A percentile compares a stretch with the other conserved stretches of the same genome.
Evolutionary conservation across 805 yeast genomes (phyloP).

Genomic region (Yarrowia sp.): DNA sequence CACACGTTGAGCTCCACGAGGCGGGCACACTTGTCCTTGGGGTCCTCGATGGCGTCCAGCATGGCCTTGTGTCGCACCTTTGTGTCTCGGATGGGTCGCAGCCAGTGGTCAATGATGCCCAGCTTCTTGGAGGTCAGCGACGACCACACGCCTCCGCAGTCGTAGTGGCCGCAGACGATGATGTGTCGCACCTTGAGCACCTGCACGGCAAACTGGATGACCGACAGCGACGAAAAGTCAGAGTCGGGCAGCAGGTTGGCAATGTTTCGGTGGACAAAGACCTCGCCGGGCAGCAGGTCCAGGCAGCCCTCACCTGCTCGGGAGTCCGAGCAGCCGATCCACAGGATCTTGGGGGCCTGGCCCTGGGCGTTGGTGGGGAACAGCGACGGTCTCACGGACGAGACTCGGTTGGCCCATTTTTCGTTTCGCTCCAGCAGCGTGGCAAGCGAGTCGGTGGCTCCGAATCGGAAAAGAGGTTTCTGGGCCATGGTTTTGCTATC

Average conservation of each 20-base stretch:
- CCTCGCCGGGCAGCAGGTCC: slow-evolving; percentile 86
- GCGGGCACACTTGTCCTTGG: slow-evolving; percentile 62
- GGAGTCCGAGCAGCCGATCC: slow-evolving; percentile 95
- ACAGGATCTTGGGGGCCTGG: slow-evolving; percentile 89
- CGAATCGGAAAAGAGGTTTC: slow-evolving; percentile 47
- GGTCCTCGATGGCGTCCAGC: slow-evolving; percentile 59
- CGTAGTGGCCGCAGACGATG: slow-evolving; percentile 91
- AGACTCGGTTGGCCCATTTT: slow-evolving; percentile 57
- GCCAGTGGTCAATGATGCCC: slow-evolving; percentile 77
- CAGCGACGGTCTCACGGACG: slow-evolving; percentile 61
- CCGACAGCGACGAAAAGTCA: slow-evolving; percentile 77
- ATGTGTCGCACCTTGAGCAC: slow-evolving; percentile 81
- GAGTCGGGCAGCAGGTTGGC: slow-evolving; percentile 75
- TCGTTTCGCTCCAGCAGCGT: slow-evolving; percentile 53
- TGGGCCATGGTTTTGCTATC: slow-evolving; percentile 21
- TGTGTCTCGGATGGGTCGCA: slow-evolving; percentile 68
- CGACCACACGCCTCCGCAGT: slow-evolving; percentile 93
- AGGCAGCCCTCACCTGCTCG: slow-evolving; percentile 82
- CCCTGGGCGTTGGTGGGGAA: slow-evolving; percentile 75
- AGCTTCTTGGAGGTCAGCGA: slow-evolving; percentile 68
- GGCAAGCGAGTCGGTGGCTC: slow-evolving; percentile 50
- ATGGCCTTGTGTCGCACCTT: slow-evolving; percentile 64
- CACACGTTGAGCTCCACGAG: slow-evolving; percentile 79
- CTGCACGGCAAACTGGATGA: slow-evolving; percentile 86
- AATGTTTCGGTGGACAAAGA: slow-evolving; percentile 86